phyloP scores from a whole-genome alignment of 1,284 basidiomycete genomes.

The Cryptococcus jaspeensis region DNA sequence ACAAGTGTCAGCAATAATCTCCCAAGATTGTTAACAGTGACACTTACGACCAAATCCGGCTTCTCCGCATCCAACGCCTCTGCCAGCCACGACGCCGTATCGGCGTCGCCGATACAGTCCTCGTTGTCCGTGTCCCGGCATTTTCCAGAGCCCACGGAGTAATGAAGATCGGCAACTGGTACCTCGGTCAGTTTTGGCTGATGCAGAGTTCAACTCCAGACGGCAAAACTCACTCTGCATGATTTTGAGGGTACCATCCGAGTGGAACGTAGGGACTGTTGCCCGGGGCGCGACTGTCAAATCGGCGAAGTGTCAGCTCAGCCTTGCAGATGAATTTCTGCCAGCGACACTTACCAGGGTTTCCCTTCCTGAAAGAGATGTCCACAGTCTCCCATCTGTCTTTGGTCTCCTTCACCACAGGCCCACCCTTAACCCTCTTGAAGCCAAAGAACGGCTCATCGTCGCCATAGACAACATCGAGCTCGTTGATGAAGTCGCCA shows the following conservation, averaged over 20 bases:
- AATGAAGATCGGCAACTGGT: conserved; percentile 80
- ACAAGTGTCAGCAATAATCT: neutral
- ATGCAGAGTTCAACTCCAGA: neutral
- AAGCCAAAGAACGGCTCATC: conserved; percentile 81
- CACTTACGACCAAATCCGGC: conserved; percentile 76
- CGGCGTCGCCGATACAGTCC: conserved; percentile 63
- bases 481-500: conserved; percentile 69
- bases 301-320: neutral
- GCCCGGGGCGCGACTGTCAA: conserved; percentile 63
- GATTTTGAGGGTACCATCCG: conserved; percentile 78
- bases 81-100: conserved; percentile 68
- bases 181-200: neutral
- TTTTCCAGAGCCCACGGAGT: conserved; percentile 66
- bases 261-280: conserved; percentile 74
- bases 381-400: conserved; percentile 45
- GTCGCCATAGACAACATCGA: conserved; percentile 82
- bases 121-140: conserved; percentile 65
- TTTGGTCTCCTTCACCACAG: conserved; percentile 53
- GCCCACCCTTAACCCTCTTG: conserved; percentile 61
- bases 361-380: conserved; percentile 38
- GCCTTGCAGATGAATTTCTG: neutral
- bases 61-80: conserved; percentile 74
- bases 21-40: conserved; percentile 22
- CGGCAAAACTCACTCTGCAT: conserved; percentile 59
- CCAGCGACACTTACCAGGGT: conserved; percentile 31